Evolutionary conservation across 192 early-diverging fungal genomes (phyloP), one percentile per base, ranked within the genome.

Genomic region (Lunasporangiospora selenospora): DNA sequence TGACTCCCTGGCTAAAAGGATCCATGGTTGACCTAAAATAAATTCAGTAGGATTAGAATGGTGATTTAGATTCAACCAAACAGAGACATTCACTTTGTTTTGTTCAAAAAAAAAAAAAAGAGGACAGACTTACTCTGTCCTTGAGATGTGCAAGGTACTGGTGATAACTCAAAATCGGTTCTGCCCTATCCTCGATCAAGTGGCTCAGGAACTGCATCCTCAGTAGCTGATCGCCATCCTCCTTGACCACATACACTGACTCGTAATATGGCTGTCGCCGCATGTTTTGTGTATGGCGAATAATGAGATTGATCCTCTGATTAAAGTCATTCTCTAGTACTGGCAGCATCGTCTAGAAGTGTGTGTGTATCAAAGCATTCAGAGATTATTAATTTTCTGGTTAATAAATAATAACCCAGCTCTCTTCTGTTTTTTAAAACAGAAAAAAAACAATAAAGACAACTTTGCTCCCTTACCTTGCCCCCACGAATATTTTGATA

Each of bases 171-270:
- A 87, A 84, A 0, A 87, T 83, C 41, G 81, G 84, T 34, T 94
- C 89, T 30, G 89, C 90, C 49, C 94, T 87, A 73, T 98, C 96
- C 67, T 97, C 95, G n/a, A 97, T 84, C 65, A 98, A 75, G 58
- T 93, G 92, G 51, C 89, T 87, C 63, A 93, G 59, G 81, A 97
- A 93, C 91, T 84, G 83, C 80, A 91, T 80, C 6, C 96, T 84
- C 57, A 96, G 53, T 6, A 77, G 80, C 21, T 89, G 87, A 58
- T 97, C 94, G n/a, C 91, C 93, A 62, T 98, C 95, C 69, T 98
- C 95, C 79, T 94, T 94, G 47, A 95, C 87, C 38, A 98, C 75
- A 67, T 92, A 93, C 19, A 94, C 61, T n/a, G 87, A 81, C 2
- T 95, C 92, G 48, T 81, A 87, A 57, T 85, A 82, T 75, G 92